phyloP scores from a whole-genome alignment of 768 basidiomycete genomes.

The Mycena epipterygia region DNA sequence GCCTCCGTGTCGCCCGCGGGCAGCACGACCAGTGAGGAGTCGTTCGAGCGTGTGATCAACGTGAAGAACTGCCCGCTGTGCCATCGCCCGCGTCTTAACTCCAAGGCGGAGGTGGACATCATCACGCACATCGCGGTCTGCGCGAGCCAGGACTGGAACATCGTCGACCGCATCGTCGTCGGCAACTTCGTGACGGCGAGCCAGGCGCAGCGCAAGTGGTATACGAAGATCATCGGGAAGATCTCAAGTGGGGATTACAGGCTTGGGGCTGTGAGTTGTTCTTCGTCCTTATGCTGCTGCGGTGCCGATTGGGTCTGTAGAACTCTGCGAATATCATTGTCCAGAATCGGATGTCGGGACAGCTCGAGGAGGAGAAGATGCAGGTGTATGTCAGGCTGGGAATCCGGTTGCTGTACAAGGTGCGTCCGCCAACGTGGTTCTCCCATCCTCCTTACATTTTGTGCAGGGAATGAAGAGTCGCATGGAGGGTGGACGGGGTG shows the following conservation, averaged over 20 bases:
- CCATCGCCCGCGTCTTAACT: slow-evolving; percentile 86
- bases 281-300: not conserved
- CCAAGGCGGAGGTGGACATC: slow-evolving; percentile 94
- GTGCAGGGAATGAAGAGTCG: slow-evolving; percentile 81
- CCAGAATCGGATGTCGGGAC: slow-evolving; percentile 92
- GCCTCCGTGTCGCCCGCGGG: slow-evolving; percentile 29
- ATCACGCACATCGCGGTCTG: slow-evolving; percentile 98
- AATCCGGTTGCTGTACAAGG: slow-evolving; percentile 93
- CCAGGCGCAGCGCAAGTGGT: slow-evolving; percentile 98
- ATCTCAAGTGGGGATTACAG: slow-evolving; percentile 89
- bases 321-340: slow-evolving; percentile 99
- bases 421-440: slow-evolving; percentile 35
- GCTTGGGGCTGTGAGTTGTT: slow-evolving; percentile 83
- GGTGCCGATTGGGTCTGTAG: slow-evolving; percentile 50
- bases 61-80: slow-evolving; percentile 95
- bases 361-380: slow-evolving; percentile 98
- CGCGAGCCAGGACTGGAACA: slow-evolving; percentile 92
- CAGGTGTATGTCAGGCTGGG: slow-evolving; percentile 92
- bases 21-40: slow-evolving; percentile 43
- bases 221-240: slow-evolving; percentile 90
- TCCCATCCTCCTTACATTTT: not conserved
- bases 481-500: slow-evolving; percentile 92
- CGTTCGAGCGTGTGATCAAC: slow-evolving; percentile 91
- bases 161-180: slow-evolving; percentile 90
- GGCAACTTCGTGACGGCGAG: slow-evolving; percentile 94